These are phyloP conservation scores for Agaricus subrufescens DNA, from an alignment of 768 basidiomycete genomes.

Conservation along the genomic window DNA sequence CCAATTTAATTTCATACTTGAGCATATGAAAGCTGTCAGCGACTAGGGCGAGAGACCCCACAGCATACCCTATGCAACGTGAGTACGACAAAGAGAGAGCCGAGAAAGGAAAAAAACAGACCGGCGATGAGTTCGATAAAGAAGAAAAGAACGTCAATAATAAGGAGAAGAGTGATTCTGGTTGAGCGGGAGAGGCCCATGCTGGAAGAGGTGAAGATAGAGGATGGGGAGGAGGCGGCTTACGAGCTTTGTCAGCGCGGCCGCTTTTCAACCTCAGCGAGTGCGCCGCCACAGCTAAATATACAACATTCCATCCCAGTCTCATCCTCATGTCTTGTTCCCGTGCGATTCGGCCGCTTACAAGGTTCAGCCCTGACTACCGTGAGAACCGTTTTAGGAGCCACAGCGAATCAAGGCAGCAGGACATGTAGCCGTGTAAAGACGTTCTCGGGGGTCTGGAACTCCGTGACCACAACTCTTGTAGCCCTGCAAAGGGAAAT, in stretches of 20 bases:
- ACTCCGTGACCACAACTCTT: too few species aligned
- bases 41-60: slow-evolving; percentile 90
- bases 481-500: too few species aligned
- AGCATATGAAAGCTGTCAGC: slow-evolving; percentile 99
- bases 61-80: slow-evolving; percentile 71
- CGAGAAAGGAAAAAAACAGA: slow-evolving; percentile 21
- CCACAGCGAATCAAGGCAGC: too few species aligned
- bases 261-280: too few species aligned
- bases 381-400: too few species aligned
- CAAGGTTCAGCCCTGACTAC: too few species aligned
- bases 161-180: slow-evolving; percentile 69
- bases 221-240: background rate
- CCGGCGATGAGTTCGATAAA: slow-evolving; percentile 81
- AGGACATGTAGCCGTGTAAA: too few species aligned
- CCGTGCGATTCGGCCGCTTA: background rate
- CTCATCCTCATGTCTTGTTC: too few species aligned
- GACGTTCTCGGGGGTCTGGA: too few species aligned
- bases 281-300: too few species aligned
- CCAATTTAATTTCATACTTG: slow-evolving; percentile 54
- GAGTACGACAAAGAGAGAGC: slow-evolving; percentile 9
- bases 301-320: too few species aligned
- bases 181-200: slow-evolving; percentile 61
- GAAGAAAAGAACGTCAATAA: slow-evolving; percentile 86
- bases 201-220: slow-evolving; percentile 5
- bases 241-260: background rate